Evolutionary conservation across 345 rosid species (phyloP), one percentile per base, ranked within the genome.

Genomic region (Raphanus sativus): DNA sequence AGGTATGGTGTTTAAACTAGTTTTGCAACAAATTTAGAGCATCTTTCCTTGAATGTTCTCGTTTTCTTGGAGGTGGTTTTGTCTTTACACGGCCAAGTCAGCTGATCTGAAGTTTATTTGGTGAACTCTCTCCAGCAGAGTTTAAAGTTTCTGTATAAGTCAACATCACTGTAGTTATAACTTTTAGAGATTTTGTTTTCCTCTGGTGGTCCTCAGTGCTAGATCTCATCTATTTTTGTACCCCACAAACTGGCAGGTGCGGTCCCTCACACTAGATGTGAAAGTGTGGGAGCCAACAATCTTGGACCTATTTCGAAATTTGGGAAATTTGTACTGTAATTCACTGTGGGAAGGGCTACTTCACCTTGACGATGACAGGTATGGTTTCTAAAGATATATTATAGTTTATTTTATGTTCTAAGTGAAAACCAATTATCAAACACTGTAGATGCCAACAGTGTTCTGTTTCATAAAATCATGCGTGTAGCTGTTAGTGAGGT

Each of bases 231-330:
- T 13, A 68, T 70, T 68, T 28, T 6, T 81, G 4, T 50, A 76
- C 64, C 69, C 69, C 55, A 15, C 65, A 64, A 70, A 70, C 42
- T 82, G 83, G 83, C 86, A 93, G 98, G 98, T 93, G 74, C 88
- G 98, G 69, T 93, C 98, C 58, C 76, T 93, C 73, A 86, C 88
- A 4, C 78, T 93, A 70, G 98, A 93, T 84, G 98, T 91, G 81
- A 91, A 86, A 85, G 94, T 91, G 42, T 93, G 98, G 98, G 98
- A 93, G 82, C 86, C 92, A 77, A 83, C 97, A 9, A 81, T 93
- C 29, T 79, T 93, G 90, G 89, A 91, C 60, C 79, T 93, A 69
- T 93, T 93, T 74, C 79, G 81, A 50, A 67, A 79, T 30, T 80
- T 93, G 84, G 98, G 98, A n/a, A 93, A 93, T 82, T 72, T 79